Evolutionary conservation across 2,329 filamentous ascomycete species (phyloP).

Genomic region (Neofusicoccum sp.): DNA sequence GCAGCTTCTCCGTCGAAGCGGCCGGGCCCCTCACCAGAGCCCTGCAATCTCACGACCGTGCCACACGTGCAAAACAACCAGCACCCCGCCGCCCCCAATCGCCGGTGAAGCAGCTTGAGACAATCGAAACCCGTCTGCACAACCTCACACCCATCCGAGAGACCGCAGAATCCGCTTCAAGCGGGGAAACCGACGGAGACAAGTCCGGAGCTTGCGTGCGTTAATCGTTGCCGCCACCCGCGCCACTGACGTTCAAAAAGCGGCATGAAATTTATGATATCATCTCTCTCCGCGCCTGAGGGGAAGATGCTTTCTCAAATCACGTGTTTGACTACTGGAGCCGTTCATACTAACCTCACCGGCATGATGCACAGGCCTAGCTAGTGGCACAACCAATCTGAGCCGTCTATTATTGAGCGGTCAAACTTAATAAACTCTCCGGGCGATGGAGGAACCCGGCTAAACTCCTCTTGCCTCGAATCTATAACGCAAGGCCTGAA

Average conservation of each 20-base stretch:
- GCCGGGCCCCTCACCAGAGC: conserved; percentile 12
- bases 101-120: neutral
- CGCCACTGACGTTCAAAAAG: neutral
- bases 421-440: neutral
- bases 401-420: neutral
- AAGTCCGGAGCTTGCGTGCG: neutral
- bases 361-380: neutral
- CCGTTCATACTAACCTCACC: neutral
- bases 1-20: neutral
- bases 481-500: no score
- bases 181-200: neutral
- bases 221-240: neutral
- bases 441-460: no score
- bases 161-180: no score
- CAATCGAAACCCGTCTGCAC: no score
- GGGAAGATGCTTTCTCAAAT: neutral
- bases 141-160: no score
- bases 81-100: neutral
- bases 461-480: no score
- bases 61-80: neutral
- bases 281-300: conserved; percentile 6
- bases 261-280: conserved; percentile 7
- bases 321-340: neutral
- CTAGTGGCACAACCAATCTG: neutral
- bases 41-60: neutral